These are phyloP conservation scores for Gamarada debralockiae DNA, from an alignment of 495 filamentous ascomycete genomes.

Conservation along the genomic window DNA sequence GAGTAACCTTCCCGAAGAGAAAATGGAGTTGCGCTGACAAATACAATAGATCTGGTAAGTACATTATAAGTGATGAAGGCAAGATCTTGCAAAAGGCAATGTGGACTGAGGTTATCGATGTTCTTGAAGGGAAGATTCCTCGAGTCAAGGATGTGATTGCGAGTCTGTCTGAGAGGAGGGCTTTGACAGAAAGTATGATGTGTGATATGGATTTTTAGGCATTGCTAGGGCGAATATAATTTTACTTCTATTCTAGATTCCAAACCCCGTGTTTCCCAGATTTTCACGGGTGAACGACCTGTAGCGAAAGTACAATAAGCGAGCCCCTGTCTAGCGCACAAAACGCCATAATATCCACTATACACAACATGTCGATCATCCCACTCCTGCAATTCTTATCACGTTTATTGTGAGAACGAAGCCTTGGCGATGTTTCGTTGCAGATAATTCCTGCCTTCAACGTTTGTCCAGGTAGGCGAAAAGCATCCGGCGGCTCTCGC, in stretches of 20 bases:
- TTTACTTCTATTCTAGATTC: conserved; percentile 9
- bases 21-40: conserved; percentile 7
- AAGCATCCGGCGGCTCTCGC: too few relatives aligned
- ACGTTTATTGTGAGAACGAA: too few relatives aligned
- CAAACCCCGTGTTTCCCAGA: conserved; percentile 5
- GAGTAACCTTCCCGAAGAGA: conserved; percentile 4
- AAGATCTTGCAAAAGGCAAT: conserved; percentile 7
- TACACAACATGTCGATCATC: too few relatives aligned
- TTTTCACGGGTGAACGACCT: neutral
- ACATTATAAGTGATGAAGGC: conserved; percentile 10
- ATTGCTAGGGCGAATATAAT: conserved; percentile 7
- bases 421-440: too few relatives aligned
- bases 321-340: too few relatives aligned
- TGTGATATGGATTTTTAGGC: conserved; percentile 8
- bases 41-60: conserved; percentile 10
- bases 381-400: too few relatives aligned
- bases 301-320: too few relatives aligned
- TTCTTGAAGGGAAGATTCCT: conserved; percentile 10
- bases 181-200: conserved; percentile 8
- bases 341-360: too few relatives aligned
- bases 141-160: conserved; percentile 9
- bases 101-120: conserved; percentile 6
- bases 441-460: too few relatives aligned
- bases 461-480: too few relatives aligned
- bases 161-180: conserved; percentile 8